phyloP scores from a whole-genome alignment of 1,284 basidiomycete species.

The Mycena sp. region DNA sequence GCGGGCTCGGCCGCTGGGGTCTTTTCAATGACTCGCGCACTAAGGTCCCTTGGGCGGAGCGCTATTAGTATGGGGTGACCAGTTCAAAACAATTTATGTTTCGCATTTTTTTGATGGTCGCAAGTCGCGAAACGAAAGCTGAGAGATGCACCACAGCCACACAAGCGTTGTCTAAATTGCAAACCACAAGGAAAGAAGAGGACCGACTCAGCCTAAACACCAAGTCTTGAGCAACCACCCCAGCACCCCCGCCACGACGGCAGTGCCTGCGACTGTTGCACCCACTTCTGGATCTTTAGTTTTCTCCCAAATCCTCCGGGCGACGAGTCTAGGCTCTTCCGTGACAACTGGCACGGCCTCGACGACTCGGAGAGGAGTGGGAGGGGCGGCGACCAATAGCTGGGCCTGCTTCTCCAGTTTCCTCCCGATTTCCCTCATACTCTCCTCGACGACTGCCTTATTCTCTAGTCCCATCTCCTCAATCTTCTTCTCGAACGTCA shows the following conservation, averaged over 20 bases:
- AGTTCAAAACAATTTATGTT: too few species aligned
- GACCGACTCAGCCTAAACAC: conserved; percentile 7
- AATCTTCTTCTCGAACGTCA: conserved; percentile 88
- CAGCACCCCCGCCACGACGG: conserved; percentile 10
- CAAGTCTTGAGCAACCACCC: conserved; percentile 25
- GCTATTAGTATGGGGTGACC: too few species aligned
- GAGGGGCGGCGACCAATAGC: conserved; percentile 33
- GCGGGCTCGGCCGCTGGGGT: too few species aligned
- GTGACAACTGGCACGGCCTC: background rate
- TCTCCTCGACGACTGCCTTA: conserved; percentile 53
- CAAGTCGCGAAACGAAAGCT: too few species aligned
- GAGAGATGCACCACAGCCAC: too few species aligned
- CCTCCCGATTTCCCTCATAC: conserved; percentile 57
- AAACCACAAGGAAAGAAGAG: background rate
- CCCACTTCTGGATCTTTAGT: conserved; percentile 23
- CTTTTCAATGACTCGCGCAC: too few species aligned
- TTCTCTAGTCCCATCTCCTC: conserved; percentile 75
- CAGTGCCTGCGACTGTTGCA: conserved; percentile 14
- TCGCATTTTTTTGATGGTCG: too few species aligned
- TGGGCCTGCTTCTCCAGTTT: conserved; percentile 62
- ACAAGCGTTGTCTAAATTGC: background rate
- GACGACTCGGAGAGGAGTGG: background rate
- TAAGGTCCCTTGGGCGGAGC: too few species aligned
- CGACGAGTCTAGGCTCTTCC: background rate
- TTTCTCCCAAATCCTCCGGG: conserved; percentile 16